A percentile compares a stretch with the other conserved stretches of the same genome.
These are phyloP conservation scores for Erythrobasidium hasegawianum DNA, from an alignment of 1,284 basidiomycete species.

Conservation along the genomic window DNA sequence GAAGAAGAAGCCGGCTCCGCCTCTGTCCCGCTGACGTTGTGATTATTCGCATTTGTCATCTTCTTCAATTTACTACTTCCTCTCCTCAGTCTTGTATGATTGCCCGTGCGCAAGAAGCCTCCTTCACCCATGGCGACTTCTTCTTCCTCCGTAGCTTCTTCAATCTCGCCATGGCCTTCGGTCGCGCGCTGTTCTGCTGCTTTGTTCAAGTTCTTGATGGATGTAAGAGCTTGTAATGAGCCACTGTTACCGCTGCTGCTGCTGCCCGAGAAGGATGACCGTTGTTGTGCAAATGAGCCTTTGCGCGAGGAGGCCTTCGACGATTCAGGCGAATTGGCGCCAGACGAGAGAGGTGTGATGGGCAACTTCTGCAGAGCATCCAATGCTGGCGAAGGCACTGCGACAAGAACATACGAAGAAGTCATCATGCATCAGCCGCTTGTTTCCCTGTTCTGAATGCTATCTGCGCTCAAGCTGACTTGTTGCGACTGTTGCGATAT, in stretches of 20 bases:
- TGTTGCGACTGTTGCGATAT: no score
- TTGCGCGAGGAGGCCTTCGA: slow-evolving; percentile 14
- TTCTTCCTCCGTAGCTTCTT: neutral
- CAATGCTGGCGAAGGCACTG: slow-evolving; percentile 26
- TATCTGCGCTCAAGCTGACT: no score
- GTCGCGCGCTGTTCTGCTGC: neutral
- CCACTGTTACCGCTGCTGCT: neutral
- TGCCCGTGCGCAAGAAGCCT: neutral
- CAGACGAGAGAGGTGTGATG: slow-evolving; percentile 20
- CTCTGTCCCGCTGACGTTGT: no score
- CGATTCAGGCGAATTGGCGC: slow-evolving; percentile 5
- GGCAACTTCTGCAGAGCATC: slow-evolving; percentile 22
- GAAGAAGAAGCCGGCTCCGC: no score
- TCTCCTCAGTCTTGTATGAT: neutral
- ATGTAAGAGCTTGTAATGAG: neutral
- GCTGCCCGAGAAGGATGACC: neutral
- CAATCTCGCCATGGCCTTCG: neutral
- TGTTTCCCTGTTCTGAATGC: no score
- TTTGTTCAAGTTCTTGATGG: neutral
- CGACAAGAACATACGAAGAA: neutral
- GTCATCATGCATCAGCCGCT: no score
- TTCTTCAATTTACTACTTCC: neutral
- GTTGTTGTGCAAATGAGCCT: neutral
- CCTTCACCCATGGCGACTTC: neutral
- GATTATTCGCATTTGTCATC: neutral